These are phyloP conservation scores for Yarrowia bubula DNA, from an alignment of 805 yeast genomes.

Conservation along the genomic window DNA sequence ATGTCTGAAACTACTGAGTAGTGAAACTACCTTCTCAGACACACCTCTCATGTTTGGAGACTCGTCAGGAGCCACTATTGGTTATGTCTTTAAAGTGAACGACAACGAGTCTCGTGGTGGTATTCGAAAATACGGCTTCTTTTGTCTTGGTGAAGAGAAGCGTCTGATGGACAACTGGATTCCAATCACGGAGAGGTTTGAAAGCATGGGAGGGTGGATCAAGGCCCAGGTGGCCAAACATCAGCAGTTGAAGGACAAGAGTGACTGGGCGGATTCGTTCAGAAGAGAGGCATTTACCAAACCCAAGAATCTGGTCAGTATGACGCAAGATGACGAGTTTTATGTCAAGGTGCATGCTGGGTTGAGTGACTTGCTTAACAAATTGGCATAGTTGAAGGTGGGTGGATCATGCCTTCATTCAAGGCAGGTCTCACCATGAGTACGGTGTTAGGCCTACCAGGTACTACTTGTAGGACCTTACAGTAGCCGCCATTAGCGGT, in stretches of 20 bases:
- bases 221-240: conserved; percentile 29
- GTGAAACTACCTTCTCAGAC: conserved; percentile 33
- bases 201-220: conserved; percentile 30
- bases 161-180: conserved; percentile 31
- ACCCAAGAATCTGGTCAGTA: conserved; percentile 16
- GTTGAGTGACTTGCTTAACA: conserved; percentile 1
- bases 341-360: conserved; percentile 26
- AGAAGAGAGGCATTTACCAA: conserved; percentile 29
- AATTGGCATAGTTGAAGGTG: background rate
- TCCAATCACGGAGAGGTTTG: conserved; percentile 31
- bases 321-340: conserved; percentile 14
- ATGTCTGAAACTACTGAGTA: conserved; percentile 34
- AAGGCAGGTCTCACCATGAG: too few species aligned
- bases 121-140: conserved; percentile 33
- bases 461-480: too few species aligned
- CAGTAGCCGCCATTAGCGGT: background rate
- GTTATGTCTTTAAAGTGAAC: conserved; percentile 32
- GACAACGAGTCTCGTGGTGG: conserved; percentile 34
- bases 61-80: conserved; percentile 33
- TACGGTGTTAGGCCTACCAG: background rate
- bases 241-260: conserved; percentile 27
- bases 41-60: conserved; percentile 35
- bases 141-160: conserved; percentile 33
- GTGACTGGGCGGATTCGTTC: conserved; percentile 31
- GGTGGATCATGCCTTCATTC: too few species aligned